phyloP scores from a whole-genome alignment of 1,139 yeast species.

The Nakaseomyces glabratus region DNA sequence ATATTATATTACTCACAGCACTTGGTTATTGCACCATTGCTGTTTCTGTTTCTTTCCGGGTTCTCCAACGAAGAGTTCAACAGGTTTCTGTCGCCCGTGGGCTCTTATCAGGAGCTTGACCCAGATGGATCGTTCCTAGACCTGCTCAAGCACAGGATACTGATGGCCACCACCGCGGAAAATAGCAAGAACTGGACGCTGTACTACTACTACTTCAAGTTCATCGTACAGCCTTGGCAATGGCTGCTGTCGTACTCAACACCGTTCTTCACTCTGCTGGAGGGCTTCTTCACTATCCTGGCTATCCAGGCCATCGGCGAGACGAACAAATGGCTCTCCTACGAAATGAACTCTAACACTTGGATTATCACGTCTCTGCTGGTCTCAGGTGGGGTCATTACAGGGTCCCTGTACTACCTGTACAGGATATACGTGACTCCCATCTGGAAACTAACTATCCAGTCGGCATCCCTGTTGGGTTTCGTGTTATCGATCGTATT shows the following conservation, averaged over 20 bases:
- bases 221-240: constrained; percentile 55
- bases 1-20: constrained; percentile 65
- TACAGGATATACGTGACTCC: constrained; percentile 79
- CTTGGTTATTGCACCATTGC: constrained; percentile 68
- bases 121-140: constrained; percentile 2
- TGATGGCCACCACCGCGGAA: background rate
- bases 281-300: constrained; percentile 84
- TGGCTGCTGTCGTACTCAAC: constrained; percentile 67
- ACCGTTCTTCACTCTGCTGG: constrained; percentile 77
- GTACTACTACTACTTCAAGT: constrained; percentile 31
- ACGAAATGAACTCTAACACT: constrained; percentile 38
- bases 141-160: constrained; percentile 2
- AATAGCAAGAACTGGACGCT: constrained; percentile 9
- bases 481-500: constrained; percentile 69
- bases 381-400: constrained; percentile 64
- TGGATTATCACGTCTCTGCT: constrained; percentile 75
- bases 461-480: constrained; percentile 78
- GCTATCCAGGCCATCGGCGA: constrained; percentile 89
- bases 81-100: constrained; percentile 21
- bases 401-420: constrained; percentile 68
- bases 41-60: constrained; percentile 50
- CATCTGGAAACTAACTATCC: constrained; percentile 49
- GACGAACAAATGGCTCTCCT: constrained; percentile 56
- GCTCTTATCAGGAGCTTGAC: constrained; percentile 10
- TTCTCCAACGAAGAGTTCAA: constrained; percentile 32